Evolutionary conservation across 2,329 filamentous ascomycete genomes (phyloP).

Genomic region (Nannizziopsis arthrosporioides): DNA sequence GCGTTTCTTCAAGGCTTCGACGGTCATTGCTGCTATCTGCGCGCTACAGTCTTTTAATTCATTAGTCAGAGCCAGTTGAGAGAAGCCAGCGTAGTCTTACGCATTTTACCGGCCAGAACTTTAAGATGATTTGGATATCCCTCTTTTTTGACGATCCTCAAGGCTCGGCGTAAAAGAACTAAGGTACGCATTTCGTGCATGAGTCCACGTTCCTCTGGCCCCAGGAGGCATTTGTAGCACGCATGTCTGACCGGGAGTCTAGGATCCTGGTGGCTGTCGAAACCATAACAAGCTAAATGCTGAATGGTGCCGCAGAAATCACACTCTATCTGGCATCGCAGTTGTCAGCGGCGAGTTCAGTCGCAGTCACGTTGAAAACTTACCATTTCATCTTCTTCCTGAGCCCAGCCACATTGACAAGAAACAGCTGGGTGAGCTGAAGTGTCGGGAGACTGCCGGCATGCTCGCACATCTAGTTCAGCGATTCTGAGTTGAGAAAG

Average conservation of each 20-base stretch:
- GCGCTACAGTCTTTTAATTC: conserved; percentile 22
- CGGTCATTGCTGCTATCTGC: conserved; percentile 22
- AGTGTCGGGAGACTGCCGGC: background rate
- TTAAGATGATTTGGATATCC: conserved; percentile 21
- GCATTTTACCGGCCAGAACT: conserved; percentile 23
- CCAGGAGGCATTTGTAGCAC: conserved; percentile 38
- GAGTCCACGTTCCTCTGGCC: conserved; percentile 20
- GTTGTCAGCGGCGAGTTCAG: background rate
- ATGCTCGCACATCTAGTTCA: conserved; percentile 15
- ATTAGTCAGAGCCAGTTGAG: background rate
- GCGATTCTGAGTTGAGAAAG: conserved; percentile 17
- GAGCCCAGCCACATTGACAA: conserved; percentile 34
- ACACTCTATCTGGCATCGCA: conserved; percentile 32
- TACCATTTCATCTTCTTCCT: conserved; percentile 35
- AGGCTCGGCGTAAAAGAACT: conserved; percentile 21
- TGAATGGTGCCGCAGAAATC: conserved; percentile 36
- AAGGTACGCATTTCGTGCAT: conserved; percentile 22
- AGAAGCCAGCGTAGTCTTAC: conserved; percentile 17
- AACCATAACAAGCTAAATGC: conserved; percentile 39
- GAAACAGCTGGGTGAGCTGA: conserved; percentile 15
- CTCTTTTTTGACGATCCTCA: conserved; percentile 22
- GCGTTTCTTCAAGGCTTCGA: conserved; percentile 21
- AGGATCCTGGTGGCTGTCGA: conserved; percentile 26
- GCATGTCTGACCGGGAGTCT: conserved; percentile 33
- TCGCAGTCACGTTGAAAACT: conserved; percentile 10